Evolutionary conservation across 345 rosid genomes (phyloP).

Genomic region (Salix dunnii): DNA sequence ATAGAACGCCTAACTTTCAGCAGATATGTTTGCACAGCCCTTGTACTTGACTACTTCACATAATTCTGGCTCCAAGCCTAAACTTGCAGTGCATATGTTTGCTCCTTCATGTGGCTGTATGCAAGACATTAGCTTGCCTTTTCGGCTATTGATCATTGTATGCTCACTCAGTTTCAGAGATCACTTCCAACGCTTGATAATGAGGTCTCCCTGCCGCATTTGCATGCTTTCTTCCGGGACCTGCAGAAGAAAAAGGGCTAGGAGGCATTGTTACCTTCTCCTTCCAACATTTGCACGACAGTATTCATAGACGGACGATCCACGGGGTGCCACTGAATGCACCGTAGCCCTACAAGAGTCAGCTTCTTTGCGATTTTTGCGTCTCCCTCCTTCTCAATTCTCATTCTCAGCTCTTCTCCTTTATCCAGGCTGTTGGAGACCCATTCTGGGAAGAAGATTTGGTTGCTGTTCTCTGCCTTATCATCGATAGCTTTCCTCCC

Average conservation of each 20-base stretch:
- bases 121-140: too few relatives aligned
- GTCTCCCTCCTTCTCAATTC: not conserved
- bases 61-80: too few relatives aligned
- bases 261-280: constrained; percentile 10
- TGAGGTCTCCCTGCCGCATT: not conserved
- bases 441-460: constrained; percentile 16
- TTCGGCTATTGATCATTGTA: not conserved
- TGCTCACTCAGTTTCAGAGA: constrained; percentile 7
- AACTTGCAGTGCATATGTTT: too few relatives aligned
- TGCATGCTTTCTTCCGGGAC: not conserved
- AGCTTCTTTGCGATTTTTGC: constrained; percentile 7
- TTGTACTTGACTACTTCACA: too few relatives aligned
- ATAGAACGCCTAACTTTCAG: too few relatives aligned
- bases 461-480: not conserved
- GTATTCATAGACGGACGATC: constrained; percentile 12
- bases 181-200: not conserved
- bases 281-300: constrained; percentile 15
- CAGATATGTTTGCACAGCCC: too few relatives aligned
- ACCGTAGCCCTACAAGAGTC: constrained; percentile 7
- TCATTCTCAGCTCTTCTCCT: constrained; percentile 8
- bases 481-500: constrained; percentile 3
- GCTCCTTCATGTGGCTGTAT: too few relatives aligned
- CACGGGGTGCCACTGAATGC: constrained; percentile 20
- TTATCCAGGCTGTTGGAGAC: constrained; percentile 10
- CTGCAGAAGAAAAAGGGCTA: not conserved